Base-by-base conservation (phyloP, 192 early-diverging fungal genomes). In the Entrophospora sp. region DNA sequence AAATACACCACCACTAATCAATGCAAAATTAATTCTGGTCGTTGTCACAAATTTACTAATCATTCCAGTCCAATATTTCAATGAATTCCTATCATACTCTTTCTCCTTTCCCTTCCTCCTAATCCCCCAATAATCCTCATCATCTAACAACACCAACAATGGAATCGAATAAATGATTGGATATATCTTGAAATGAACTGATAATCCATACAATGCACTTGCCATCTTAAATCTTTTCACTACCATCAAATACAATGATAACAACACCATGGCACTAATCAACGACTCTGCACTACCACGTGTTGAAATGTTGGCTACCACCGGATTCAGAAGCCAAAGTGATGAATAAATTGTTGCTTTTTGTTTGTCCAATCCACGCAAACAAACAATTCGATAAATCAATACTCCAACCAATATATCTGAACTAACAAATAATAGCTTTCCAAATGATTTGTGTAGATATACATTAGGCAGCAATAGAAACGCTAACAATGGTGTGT, bases 161-260 rank as follows among this genome's bases (percentile, higher is more conserved):
- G 94, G 91, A 0, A 95, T 66, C 4, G 89, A 89, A 68, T 97
- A 94, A n/a, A 99, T 88, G 53, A 96, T 81, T 2, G 97, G 95
- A 74, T 97, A 99, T 9, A 97, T 92, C 70, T 99, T 99, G 44
- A 97, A 85, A 73, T 99, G 97, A 25, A 99, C 95, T 6, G 92
- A 79, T 7, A 95, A 69, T 5, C 97, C 97, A 79, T 92, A 96
- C 35, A 91, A 43, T 18, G 84, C 74, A 9, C 79, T 77, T 3
- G 88, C 85, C 27, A 80, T 82, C 2, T 71, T 73, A 14, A 79
- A 63, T 34, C 73, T 69, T 44, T 70, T 73, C 10, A 70, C 75
- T 48, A 89, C 82, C 20, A 96, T 70, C 18, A 79, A 74, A 67
- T 92, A 92, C 8, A 96, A 69, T 3, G 86, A 79, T 2, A 80